Evolutionary conservation across 176 grass and related monocot genomes (phyloP).

Genomic region (Puya raimondii): DNA sequence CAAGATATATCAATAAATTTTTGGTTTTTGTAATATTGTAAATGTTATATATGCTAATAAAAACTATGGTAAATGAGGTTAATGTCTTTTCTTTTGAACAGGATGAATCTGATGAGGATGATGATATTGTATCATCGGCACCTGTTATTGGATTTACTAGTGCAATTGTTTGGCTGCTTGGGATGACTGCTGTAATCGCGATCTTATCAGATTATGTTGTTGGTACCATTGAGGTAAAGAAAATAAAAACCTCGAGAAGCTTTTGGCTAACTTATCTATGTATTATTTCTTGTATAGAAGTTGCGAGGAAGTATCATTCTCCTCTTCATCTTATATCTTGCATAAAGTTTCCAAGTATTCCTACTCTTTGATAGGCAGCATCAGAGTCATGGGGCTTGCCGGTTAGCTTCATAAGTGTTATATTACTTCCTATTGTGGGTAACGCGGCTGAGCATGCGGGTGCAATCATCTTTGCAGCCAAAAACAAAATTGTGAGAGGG

Average conservation of each 20-base stretch:
- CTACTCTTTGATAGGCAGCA: conserved; percentile 48
- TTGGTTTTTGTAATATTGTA: too few species aligned
- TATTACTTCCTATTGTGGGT: conserved; percentile 88
- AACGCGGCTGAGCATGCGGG: conserved; percentile 95
- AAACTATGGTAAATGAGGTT: background rate
- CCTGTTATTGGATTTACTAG: conserved; percentile 68
- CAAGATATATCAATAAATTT: too few species aligned
- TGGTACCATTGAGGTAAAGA: conserved; percentile 66
- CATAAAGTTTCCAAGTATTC: conserved; percentile 24
- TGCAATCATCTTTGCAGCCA: conserved; percentile 92
- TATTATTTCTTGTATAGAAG: background rate
- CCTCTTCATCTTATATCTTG: conserved; percentile 4
- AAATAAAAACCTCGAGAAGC: background rate
- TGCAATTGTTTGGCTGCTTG: conserved; percentile 62
- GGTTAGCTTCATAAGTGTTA: conserved; percentile 84
- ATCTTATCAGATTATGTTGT: conserved; percentile 82
- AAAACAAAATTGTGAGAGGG: conserved; percentile 69
- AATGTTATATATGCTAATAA: too few species aligned
- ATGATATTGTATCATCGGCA: conserved; percentile 37
- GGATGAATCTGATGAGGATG: conserved; percentile 31
- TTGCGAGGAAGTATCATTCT: background rate
- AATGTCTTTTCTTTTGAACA: conserved; percentile 1
- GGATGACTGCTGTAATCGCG: conserved; percentile 53
- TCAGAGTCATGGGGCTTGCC: conserved; percentile 70
- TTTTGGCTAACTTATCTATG: conserved; percentile 7